Evolutionary conservation across 768 basidiomycete genomes (phyloP), one percentile per base, ranked within the genome.

Genomic region (Tricholoma flavovirens): DNA sequence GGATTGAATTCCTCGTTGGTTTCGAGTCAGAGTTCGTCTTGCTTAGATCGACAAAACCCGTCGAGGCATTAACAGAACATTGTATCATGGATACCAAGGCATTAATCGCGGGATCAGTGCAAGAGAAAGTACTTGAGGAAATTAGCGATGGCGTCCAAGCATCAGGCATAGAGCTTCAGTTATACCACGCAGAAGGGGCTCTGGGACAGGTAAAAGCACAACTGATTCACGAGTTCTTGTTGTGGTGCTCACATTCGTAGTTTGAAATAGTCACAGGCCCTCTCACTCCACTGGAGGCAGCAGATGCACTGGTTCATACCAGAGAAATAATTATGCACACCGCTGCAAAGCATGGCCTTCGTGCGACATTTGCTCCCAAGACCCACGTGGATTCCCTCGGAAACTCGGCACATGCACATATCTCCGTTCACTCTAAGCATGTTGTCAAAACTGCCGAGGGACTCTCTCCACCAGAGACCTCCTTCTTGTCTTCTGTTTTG

Each of bases 221-320:
- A 21, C 45, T 36, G 36, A 26, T 32, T 51, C 46, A 24, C 26
- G 40, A 32, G n/a, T 30, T 36, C 14, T 35, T 26, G 5, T n/a
- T n/a, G n/a, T n/a, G 40, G 14, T 32, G 15, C 5, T 35, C 32
- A 54, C 7, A 45, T 26, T 5, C 42, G 2, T 58, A 84, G 74
- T 90, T 83, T 54, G 88, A 90, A 67, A 64, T 90, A 10, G 75
- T 86, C 32, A 86, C 86, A 0, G 87, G 84, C 0, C 86, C 88
- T 9, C 64, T 88, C 32, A 60, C 78, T 4, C 87, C 88, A 1
- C 65, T 89, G 7, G 75, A 84, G 51, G 83, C 87, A 0, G 85
- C 80, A 1, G 88, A 90, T 62, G 83, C 84, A 0, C 70, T 88
- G 22, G 71, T 88, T 3, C 77, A 79, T 62, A 87, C 84, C 0